A percentile compares a stretch with the other conserved stretches of the same genome.
Evolutionary conservation across 2,329 filamentous ascomycete genomes (phyloP).

Genomic region (Clarireedia sp.): DNA sequence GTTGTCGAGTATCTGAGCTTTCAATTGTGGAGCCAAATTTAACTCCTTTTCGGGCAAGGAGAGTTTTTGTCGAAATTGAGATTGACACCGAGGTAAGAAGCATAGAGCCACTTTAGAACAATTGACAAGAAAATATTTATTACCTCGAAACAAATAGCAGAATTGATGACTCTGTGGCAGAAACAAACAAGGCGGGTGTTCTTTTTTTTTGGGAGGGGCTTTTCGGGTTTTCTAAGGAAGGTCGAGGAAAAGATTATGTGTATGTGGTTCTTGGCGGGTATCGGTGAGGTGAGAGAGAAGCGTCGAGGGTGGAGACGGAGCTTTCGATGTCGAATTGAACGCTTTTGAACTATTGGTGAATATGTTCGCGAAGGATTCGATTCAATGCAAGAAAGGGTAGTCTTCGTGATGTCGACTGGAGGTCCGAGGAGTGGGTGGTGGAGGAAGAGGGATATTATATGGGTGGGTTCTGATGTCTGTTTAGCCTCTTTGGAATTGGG

Average conservation of each 20-base stretch:
- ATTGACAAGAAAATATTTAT: not conserved
- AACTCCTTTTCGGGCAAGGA: not conserved
- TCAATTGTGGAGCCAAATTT: conserved; percentile 11
- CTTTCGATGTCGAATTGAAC: conserved; percentile 1
- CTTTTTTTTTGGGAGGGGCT: not conserved
- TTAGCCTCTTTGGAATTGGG: conserved; percentile 10
- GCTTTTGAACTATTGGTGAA: not conserved
- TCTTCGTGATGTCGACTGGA: not conserved
- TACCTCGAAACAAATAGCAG: not conserved
- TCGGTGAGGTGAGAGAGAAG: not conserved
- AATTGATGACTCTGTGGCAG: not conserved
- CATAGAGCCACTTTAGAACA: not conserved
- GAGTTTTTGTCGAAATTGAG: not conserved
- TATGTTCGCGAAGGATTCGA: not conserved
- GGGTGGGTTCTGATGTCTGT: conserved; percentile 8
- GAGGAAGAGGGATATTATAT: not conserved
- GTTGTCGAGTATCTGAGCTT: conserved; percentile 8
- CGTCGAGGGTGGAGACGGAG: not conserved
- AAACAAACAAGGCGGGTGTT: not conserved
- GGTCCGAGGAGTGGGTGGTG: too few species aligned
- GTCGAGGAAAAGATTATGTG: not conserved
- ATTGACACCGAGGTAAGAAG: not conserved
- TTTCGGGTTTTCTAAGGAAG: not conserved
- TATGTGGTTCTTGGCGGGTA: not conserved
- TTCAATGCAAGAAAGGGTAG: not conserved